A percentile compares a stretch with the other conserved stretches of the same genome.
Conservation (phyloP, 768 basidiomycete genomes). For the Naganishia randhawae region DNA sequence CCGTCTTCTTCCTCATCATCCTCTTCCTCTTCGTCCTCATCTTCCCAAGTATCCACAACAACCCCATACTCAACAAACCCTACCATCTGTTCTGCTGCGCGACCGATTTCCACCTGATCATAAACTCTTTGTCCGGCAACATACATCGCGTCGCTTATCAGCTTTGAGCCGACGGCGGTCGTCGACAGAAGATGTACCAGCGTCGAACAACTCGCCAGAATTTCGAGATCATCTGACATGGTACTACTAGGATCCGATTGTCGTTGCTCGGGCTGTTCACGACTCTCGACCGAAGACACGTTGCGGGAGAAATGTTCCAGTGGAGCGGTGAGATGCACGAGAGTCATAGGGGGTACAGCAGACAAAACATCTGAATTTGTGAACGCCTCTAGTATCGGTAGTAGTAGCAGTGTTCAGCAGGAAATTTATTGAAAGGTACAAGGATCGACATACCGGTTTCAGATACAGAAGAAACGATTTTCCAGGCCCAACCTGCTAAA, state of each 20-base stretch:
- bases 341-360: neutral
- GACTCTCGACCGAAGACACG: neutral
- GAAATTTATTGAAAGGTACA: neutral
- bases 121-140: neutral
- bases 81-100: neutral
- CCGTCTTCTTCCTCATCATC: slow-evolving; percentile 2
- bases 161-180: neutral
- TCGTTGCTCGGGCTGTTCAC: neutral
- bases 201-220: neutral
- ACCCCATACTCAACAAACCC: slow-evolving; percentile 8
- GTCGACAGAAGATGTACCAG: neutral
- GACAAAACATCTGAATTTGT: neutral
- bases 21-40: neutral
- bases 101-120: neutral
- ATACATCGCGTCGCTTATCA: neutral
- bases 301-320: neutral
- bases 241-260: neutral
- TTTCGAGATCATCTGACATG: neutral
- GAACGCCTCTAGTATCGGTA: neutral
- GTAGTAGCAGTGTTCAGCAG: neutral
- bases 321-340: neutral
- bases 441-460: neutral
- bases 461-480: neutral
- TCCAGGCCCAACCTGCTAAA: slow-evolving; percentile 11
- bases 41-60: neutral